Evolutionary conservation across 352 stramenopile species (phyloP), one percentile per base, ranked within the genome.

Genomic region (Pythium aristosporum): DNA sequence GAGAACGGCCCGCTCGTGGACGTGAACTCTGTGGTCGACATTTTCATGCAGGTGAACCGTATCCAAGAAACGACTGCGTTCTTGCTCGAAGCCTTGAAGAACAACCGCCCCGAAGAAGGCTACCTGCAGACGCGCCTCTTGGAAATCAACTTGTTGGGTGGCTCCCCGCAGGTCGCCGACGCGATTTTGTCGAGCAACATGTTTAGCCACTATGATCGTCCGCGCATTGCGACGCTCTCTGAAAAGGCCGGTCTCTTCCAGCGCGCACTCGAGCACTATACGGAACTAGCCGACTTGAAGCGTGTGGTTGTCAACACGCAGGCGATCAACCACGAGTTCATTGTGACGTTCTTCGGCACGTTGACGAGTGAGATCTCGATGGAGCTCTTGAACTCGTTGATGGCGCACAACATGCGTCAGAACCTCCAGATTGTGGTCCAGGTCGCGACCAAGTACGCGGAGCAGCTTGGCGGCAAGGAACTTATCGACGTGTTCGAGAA

Each of bases 1-100:
- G 89, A 97, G 54, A 92, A 92, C 52, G 94, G 93, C 20, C 96
- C 96, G 8, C 75, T 99, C 18, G 96, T 99, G 62, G 97, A 99
- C 70, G 97, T 99, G 69, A 98, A 99, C 79, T 94, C 95, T 36
- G 98, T 99, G 32, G 97, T 99, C 8, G 98, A 99, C 75, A 98
- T 99, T 63, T 99, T 99, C 75, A 98, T 99, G 83, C 96, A 97
- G 63, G 94, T 98, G 63, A 99, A 99, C 76, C 92, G 97, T 55
- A 96, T 99, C 59, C 97, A 99, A 76, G 98, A 99, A 77, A 99
- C 96, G 51, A 99, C 98, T 13, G 94, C 96, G n/a, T 99, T 99
- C 72, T 80, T 99, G 57, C 80, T 99, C 5, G 98, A 99, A 74
- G 98, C 97, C 0, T 79, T 99, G 42, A 99, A 99, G 85, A 96